Conservation (phyloP, 306 rosid genomes). For the Hippophae tibetana region DNA sequence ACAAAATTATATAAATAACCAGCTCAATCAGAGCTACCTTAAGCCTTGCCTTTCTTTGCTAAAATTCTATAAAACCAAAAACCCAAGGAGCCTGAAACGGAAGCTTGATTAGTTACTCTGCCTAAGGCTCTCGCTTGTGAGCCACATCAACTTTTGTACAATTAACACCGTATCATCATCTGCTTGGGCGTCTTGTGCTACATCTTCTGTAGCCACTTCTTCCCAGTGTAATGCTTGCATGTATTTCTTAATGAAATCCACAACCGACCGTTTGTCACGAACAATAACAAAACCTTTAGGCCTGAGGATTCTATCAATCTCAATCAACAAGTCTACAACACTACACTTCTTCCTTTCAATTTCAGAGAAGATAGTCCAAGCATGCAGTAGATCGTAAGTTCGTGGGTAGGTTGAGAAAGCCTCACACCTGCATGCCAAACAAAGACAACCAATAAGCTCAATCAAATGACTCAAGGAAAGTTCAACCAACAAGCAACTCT, state of each 20-base stretch:
- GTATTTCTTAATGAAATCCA: constrained; percentile 66
- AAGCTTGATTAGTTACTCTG: constrained; percentile 35
- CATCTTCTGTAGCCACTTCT: constrained; percentile 49
- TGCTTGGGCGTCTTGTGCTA: constrained; percentile 48
- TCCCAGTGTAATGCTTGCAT: constrained; percentile 88
- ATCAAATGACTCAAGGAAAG: neutral
- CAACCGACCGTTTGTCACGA: constrained; percentile 57
- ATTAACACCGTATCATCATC: constrained; percentile 48
- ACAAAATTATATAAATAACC: too few species aligned
- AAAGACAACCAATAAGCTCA: neutral
- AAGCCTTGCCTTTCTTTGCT: too few species aligned
- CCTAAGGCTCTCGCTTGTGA: constrained; percentile 69
- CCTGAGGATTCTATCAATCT: constrained; percentile 87
- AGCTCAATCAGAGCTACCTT: too few species aligned
- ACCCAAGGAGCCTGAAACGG: too few species aligned
- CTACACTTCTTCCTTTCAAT: constrained; percentile 67
- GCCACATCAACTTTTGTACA: constrained; percentile 87
- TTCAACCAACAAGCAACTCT: too few species aligned
- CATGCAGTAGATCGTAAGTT: constrained; percentile 85
- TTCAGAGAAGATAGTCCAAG: constrained; percentile 74
- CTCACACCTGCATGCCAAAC: constrained; percentile 58
- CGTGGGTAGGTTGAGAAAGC: constrained; percentile 94
- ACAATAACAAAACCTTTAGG: constrained; percentile 77
- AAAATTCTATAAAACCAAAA: too few species aligned
- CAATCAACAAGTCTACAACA: constrained; percentile 65